Base-by-base conservation (phyloP, 1,284 basidiomycete genomes). In the Hypsizygus ulmarius region DNA sequence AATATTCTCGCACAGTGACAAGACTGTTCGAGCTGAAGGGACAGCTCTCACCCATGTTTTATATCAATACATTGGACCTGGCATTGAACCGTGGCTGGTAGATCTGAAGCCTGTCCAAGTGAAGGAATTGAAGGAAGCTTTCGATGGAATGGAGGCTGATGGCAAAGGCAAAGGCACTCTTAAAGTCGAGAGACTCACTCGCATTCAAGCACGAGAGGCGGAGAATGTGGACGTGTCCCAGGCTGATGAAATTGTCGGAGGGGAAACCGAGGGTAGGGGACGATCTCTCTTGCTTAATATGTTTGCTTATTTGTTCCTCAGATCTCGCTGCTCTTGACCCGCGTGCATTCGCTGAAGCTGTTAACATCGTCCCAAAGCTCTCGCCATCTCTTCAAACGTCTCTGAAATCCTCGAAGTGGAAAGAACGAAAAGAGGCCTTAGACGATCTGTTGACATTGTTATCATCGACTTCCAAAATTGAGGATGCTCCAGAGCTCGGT, bases 41-140 rank as follows among this genome's bases (percentile, higher is more conserved):
- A 84, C 83, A 0, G 72, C 75, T 33, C 84, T 99, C 14, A 78
- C 84, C 0, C 82, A 89, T 56, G 74, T 78, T 3, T 70, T 99
- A 5, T 96, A 99, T 72, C 87, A 88, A 54, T 95, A 85, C 65
- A 84, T 99, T 55, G 97, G 97, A 16, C 74, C 88, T 1, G 89
- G 86, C 0, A 87, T 99, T 51, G 86, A 93, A 47, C 82, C 93
- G 37, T 93, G 87, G 69, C 72, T 99, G 8, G 73, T 82, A n/a
- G 91, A 97, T 56, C 78, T 99, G 53, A 99, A 99, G 66, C 93
- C 97, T 0, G 94, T 99, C n/a, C 97, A 99, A 67, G 84, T 95
- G 36, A 95, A 97, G 65, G 97, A 99, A 62, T 69, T 99, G 51
- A 92, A 93, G 59, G 95, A 97, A 62, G 78, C 84, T 0, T 99